Conservation (phyloP, 164 flowering plant species). For the grape (Vitis vinifera) region ASM3070453v1 NC_081814.1:12043001-12043500, state of each 20-base stretch:
- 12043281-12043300: constrained; percentile 32
- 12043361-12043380: no score
- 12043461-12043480: no score
- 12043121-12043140: constrained; percentile 14
- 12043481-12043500: no score
- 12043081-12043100: not conserved
- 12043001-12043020: not conserved
- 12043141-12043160: not conserved
- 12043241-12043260: not conserved
- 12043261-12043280: constrained; percentile 5
- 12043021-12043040: no score
- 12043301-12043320: constrained; percentile 31
- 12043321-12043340: constrained; percentile 24
- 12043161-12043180: not conserved
- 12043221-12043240: not conserved
- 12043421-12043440: no score
- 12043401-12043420: no score
- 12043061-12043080: not conserved
- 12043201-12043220: not conserved
- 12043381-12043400: no score
- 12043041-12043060: not conserved
- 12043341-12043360: constrained; percentile 15
- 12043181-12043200: not conserved
- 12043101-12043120: not conserved
- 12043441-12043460: no score